Percentiles rank a stretch among this genome's conserved stretches.
phyloP scores from a whole-genome alignment of 2,329 filamentous ascomycete genomes.

The Westerdykella sp. region DNA sequence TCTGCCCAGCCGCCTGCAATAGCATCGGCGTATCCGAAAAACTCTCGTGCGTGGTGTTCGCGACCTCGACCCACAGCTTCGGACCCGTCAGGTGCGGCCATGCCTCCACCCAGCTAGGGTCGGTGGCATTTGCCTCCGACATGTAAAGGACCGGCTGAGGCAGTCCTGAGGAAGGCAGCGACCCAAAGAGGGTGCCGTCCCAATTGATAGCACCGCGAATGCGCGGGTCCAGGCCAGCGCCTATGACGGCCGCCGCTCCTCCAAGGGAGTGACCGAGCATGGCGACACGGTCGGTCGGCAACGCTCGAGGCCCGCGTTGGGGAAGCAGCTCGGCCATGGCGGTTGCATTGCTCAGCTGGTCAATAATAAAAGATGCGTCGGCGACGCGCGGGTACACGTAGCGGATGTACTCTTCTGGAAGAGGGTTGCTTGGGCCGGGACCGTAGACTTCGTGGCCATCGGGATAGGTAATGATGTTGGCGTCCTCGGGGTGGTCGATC shows the following conservation, averaged over 20 bases:
- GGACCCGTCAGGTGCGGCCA: no score
- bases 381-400: slow-evolving; percentile 9
- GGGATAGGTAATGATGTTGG: slow-evolving; percentile 43
- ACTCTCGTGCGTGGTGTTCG: no score
- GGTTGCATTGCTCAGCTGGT: slow-evolving; percentile 18
- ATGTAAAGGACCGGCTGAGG: slow-evolving; percentile 18
- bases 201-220: slow-evolving; percentile 14
- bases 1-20: no score
- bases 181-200: slow-evolving; percentile 15
- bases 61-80: no score
- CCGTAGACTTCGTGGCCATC: slow-evolving; percentile 26
- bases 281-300: slow-evolving; percentile 13
- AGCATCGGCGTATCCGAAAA: no score
- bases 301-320: slow-evolving; percentile 6
- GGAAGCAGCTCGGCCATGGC: slow-evolving; percentile 14
- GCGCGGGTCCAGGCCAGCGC: slow-evolving; percentile 13
- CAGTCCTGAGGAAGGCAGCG: slow-evolving; percentile 10
- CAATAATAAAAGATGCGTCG: slow-evolving; percentile 18
- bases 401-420: slow-evolving; percentile 4
- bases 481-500: slow-evolving; percentile 47
- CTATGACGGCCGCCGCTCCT: slow-evolving; percentile 12
- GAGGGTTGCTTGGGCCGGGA: slow-evolving; percentile 1
- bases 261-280: slow-evolving; percentile 20
- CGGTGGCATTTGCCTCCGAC: slow-evolving; percentile 4
- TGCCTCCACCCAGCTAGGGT: neutral